Base-by-base conservation (phyloP, 495 filamentous ascomycete species). In the Neurospora cerealis region DNA sequence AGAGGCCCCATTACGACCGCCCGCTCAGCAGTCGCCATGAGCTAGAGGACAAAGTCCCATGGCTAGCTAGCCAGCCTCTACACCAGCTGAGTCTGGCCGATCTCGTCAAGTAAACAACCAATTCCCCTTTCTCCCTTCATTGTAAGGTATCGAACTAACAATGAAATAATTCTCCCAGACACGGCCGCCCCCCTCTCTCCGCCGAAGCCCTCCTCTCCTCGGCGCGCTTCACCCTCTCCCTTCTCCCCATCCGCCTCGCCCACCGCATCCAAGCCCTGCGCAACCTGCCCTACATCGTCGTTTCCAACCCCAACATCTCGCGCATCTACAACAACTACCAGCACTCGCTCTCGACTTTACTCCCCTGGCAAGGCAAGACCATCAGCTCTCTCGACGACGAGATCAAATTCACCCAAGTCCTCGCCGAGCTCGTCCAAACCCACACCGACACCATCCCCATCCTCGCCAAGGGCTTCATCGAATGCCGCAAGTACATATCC, bases 281-380 rank as follows among this genome's bases (percentile, higher is more conserved):
- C 72, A 97, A 97, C 82, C 89, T 99, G 4, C 96, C 96, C 2
- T 99, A 93, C 82, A 99, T 99, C 78, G 95, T 99, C 66, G 96
- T 99, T 21, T 94, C 95, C 1, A 98, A 98, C 80, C 93, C 94
- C 2, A 92, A 97, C 78, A 93, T 98, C 71, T 91, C 91, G 39
- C 90, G 89, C 75, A 98, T 99, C 72, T 97, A 98, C 84, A 89
- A 92, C 79, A 98, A 97, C 82, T 99, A 99, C 82, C 83, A 95
- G 48, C 94, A 97, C 79, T 97, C 93, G 5, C 86, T 98, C 2
- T 94, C 92, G 5, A 96, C 93, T 5, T 87, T 99, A 8, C 88
- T 98, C 1, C 92, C 93, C 3, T 97, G 93, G 92, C 93, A 79
- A 79, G 91, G 82, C 80, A 89, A 74, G 82, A 91, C 82, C 69